Evolutionary conservation across 805 yeast genomes (phyloP).

Genomic region (Wickerhamiella azymoides): DNA sequence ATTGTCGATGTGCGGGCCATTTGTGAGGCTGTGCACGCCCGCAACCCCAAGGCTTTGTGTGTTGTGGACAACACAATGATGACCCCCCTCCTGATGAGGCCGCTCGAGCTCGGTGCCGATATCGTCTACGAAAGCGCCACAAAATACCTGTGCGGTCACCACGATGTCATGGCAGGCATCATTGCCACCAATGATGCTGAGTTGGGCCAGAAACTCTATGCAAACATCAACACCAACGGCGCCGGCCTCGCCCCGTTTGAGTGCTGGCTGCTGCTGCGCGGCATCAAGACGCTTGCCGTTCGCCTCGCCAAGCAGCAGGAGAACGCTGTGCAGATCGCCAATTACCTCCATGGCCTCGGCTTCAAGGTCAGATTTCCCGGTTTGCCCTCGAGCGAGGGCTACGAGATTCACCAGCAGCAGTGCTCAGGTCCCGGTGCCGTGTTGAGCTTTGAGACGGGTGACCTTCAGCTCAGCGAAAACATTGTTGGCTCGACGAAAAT

Average conservation of each 20-base stretch:
- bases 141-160: slow-evolving; percentile 86
- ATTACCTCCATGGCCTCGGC: slow-evolving; percentile 53
- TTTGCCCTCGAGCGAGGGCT: slow-evolving; percentile 63
- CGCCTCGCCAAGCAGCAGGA: slow-evolving; percentile 79
- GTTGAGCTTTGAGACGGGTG: slow-evolving; percentile 76
- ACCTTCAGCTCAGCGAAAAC: slow-evolving; percentile 45
- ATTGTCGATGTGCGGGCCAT: slow-evolving; percentile 67
- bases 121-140: slow-evolving; percentile 91
- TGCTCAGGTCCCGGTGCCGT: slow-evolving; percentile 85
- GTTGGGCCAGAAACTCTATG: slow-evolving; percentile 56
- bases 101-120: slow-evolving; percentile 76
- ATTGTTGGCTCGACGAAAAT: slow-evolving; percentile 65
- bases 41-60: slow-evolving; percentile 59
- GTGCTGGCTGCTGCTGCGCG: slow-evolving; percentile 77
- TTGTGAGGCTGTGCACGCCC: slow-evolving; percentile 48
- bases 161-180: slow-evolving; percentile 93
- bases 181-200: slow-evolving; percentile 53
- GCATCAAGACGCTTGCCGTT: slow-evolving; percentile 75
- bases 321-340: slow-evolving; percentile 64
- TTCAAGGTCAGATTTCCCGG: slow-evolving; percentile 82
- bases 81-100: slow-evolving; percentile 78
- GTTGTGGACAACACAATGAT: slow-evolving; percentile 96
- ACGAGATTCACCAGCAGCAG: slow-evolving; percentile 61
- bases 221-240: slow-evolving; percentile 79
- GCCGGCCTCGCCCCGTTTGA: slow-evolving; percentile 88